These are phyloP conservation scores for Mucor ambiguus DNA, from an alignment of 371 early-diverging fungal genomes.

Conservation along the genomic window DNA sequence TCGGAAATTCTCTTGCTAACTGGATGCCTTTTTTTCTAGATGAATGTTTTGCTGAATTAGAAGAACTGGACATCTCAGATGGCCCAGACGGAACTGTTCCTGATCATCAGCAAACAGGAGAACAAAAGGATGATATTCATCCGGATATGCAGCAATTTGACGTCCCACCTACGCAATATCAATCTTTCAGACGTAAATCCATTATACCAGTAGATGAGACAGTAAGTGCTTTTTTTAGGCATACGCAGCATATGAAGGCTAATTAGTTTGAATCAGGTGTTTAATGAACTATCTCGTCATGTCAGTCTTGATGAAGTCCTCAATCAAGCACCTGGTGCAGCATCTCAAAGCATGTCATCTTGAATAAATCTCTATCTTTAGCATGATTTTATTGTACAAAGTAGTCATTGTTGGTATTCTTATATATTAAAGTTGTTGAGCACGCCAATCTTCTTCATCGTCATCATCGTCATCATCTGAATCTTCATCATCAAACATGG, in stretches of 20 bases:
- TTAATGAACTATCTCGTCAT: constrained; percentile 81
- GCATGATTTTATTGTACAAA: background rate
- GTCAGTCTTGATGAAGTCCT: constrained; percentile 81
- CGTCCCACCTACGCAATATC: constrained; percentile 58
- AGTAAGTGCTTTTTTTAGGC: constrained; percentile 29
- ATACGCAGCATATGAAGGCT: background rate
- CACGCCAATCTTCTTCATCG: constrained; percentile 27
- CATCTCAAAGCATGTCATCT: constrained; percentile 14
- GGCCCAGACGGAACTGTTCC: constrained; percentile 24
- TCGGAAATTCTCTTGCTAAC: background rate
- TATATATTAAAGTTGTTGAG: constrained; percentile 25
- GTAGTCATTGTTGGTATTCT: background rate
- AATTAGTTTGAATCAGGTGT: constrained; percentile 35
- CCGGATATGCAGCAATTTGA: constrained; percentile 64
- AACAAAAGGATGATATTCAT: constrained; percentile 39
- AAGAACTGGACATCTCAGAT: constrained; percentile 19
- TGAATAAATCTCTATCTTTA: background rate
- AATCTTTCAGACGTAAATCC: constrained; percentile 83
- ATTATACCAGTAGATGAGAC: constrained; percentile 89
- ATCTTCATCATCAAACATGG: constrained; percentile 25
- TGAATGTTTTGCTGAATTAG: constrained; percentile 13
- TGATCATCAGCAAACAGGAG: constrained; percentile 17
- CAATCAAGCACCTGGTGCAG: constrained; percentile 39
- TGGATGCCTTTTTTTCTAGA: background rate
- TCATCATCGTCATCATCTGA: constrained; percentile 23